Base-by-base conservation (phyloP, 73 alveolate species). In the Strombidium stylifer region DNA sequence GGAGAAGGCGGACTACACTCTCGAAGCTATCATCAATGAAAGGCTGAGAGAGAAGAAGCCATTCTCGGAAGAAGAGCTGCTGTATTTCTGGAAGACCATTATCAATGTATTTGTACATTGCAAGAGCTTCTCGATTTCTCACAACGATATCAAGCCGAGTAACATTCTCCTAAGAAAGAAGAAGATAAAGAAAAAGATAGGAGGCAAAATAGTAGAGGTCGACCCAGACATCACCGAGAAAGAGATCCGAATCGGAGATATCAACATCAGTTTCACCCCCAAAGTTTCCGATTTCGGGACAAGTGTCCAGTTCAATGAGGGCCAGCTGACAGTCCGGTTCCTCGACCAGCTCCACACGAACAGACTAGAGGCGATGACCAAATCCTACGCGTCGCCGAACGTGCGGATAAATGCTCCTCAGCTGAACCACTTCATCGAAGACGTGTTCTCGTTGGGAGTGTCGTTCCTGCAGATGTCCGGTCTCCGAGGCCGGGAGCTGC, bases 391-490 rank as follows among this genome's bases (percentile, higher is more conserved):
- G 6, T 53, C 68, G 10, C 68, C 68, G 26, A 53, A 26, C 8
- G 31, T 53, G 5, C 19, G 7, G 12, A 12, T 27, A 53, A 53
- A 53, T 19, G 68, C 51, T 27, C 30, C 7, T 27, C 24, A 53
- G 16, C 24, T 57, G 23, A 57, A 57, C 55, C 35, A 57, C 30
- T 57, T 27, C 25, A 21, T 60, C 10, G 60, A 60, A 42, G 74
- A 60, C 40, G 60, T 60, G 28, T 42, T 40, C 20, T 21, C 49
- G n/a, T 21, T 60, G 18, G 74, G 74, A 8, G 35, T 60, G 1
- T 18, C 60, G 3, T 60, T 60, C 47, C 48, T 60, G 21, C 32
- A 60, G 32, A 60, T 60, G 60, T 58, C 60, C 2, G 44, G 74
- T 1, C 47, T 26, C 14, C 40, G 1, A n/a, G n/a, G n/a, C n/a